Percentiles rank a stretch among this genome's conserved stretches.
Conservation (phyloP, 192 early-diverging fungal genomes). For the Linnemannia zychae region DNA sequence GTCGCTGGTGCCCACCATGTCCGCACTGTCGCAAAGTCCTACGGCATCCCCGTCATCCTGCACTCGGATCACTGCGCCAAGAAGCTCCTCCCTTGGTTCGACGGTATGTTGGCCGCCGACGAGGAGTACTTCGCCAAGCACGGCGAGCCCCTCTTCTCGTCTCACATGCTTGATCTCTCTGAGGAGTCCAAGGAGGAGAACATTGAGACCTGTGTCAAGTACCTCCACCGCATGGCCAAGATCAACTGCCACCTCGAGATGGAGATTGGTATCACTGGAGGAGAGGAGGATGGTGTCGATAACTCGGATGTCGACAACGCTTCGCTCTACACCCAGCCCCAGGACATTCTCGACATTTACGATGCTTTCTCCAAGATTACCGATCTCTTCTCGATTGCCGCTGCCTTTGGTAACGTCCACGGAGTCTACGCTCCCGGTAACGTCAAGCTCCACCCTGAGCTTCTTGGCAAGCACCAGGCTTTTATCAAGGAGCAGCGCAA, state of each 20-base stretch:
- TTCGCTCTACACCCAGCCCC: conserved; percentile 92
- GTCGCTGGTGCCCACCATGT: conserved; percentile 91
- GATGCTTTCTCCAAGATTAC: conserved; percentile 85
- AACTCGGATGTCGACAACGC: conserved; percentile 92
- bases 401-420: conserved; percentile 94
- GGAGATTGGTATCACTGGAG: conserved; percentile 98
- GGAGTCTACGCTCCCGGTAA: conserved; percentile 96
- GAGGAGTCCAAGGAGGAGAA: conserved; percentile 95
- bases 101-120: conserved; percentile 94
- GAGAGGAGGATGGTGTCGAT: conserved; percentile 98
- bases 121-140: conserved; percentile 92
- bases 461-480: conserved; percentile 89
- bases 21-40: conserved; percentile 81
- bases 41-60: conserved; percentile 81
- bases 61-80: conserved; percentile 97
- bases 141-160: conserved; percentile 94
- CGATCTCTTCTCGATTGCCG: conserved; percentile 94
- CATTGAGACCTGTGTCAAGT: conserved; percentile 88
- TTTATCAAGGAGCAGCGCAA: conserved; percentile 78
- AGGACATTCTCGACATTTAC: conserved; percentile 96
- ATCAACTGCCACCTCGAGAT: conserved; percentile 93
- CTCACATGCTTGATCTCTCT: conserved; percentile 96
- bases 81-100: conserved; percentile 96
- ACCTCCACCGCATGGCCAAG: conserved; percentile 90
- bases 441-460: conserved; percentile 91